These are phyloP conservation scores for Paraphaeosphaeria sporulosa DNA, from an alignment of 2,329 filamentous ascomycete genomes.

Conservation along the genomic window DNA sequence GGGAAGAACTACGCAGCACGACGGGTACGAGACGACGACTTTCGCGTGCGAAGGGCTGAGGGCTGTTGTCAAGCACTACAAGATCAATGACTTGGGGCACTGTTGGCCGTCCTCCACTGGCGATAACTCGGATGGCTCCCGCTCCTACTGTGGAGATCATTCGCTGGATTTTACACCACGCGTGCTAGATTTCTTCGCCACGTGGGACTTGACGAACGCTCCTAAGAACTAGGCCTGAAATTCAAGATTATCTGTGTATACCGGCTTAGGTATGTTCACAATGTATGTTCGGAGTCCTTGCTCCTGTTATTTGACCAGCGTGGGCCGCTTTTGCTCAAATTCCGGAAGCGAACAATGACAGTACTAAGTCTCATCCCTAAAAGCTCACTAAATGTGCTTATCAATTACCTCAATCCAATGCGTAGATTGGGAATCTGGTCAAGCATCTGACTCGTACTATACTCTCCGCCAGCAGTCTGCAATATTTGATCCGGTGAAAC, in stretches of 20 bases:
- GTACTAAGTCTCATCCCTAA: too few relatives aligned
- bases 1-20: background rate
- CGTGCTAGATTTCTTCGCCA: conserved; percentile 7
- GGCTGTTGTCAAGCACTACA: conserved; percentile 6
- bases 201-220: conserved; percentile 1
- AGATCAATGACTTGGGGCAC: conserved; percentile 5
- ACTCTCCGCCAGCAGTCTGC: background rate
- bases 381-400: too few relatives aligned
- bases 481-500: background rate
- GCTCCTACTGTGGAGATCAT: conserved; percentile 4
- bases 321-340: too few relatives aligned
- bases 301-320: background rate
- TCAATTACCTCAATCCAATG: background rate
- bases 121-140: conserved; percentile 5
- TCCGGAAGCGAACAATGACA: too few relatives aligned
- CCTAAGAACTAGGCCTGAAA: conserved; percentile 1
- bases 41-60: background rate
- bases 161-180: conserved; percentile 7
- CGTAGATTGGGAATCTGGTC: background rate
- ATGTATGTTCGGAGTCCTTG: background rate
- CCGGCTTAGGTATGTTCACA: background rate
- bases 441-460: background rate
- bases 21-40: background rate
- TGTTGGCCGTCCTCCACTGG: conserved; percentile 13
- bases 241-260: too few relatives aligned